Conservation (phyloP, 2,329 filamentous ascomycete genomes). For the Coniochaeta ligniaria region DNA sequence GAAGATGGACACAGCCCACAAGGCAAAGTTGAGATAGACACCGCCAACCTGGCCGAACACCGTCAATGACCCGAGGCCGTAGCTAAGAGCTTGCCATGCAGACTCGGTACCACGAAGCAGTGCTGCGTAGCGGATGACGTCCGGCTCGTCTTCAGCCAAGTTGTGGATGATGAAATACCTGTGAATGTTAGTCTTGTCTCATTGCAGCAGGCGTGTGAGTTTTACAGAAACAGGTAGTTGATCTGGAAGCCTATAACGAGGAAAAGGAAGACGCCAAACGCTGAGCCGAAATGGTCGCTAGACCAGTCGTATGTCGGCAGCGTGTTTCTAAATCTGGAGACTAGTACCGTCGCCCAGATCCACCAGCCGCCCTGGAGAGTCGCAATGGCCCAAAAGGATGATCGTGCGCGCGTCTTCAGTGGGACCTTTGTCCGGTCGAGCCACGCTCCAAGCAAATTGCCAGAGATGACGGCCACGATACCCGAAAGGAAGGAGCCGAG, state of each 20-base stretch:
- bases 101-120: constrained; percentile 65
- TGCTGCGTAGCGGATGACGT: constrained; percentile 62
- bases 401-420: constrained; percentile 45
- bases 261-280: constrained; percentile 62
- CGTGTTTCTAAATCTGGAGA: constrained; percentile 49
- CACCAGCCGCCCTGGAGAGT: constrained; percentile 62
- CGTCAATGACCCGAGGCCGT: constrained; percentile 55
- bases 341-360: constrained; percentile 62
- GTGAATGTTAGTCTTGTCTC: background rate
- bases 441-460: constrained; percentile 60
- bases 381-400: constrained; percentile 45
- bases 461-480: constrained; percentile 56
- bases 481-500: constrained; percentile 65
- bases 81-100: constrained; percentile 66
- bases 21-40: constrained; percentile 62
- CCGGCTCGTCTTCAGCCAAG: constrained; percentile 50
- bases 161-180: constrained; percentile 66
- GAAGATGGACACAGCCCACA: constrained; percentile 57
- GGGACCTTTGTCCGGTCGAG: constrained; percentile 51
- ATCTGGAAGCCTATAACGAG: constrained; percentile 62
- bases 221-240: constrained; percentile 63
- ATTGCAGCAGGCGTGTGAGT: background rate
- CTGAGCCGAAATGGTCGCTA: constrained; percentile 54
- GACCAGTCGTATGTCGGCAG: constrained; percentile 61
- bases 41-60: constrained; percentile 59